A percentile compares a stretch with the other conserved stretches of the same genome.
phyloP scores from a whole-genome alignment of 768 basidiomycete genomes.

The Rhizopogon vinicolor region DNA sequence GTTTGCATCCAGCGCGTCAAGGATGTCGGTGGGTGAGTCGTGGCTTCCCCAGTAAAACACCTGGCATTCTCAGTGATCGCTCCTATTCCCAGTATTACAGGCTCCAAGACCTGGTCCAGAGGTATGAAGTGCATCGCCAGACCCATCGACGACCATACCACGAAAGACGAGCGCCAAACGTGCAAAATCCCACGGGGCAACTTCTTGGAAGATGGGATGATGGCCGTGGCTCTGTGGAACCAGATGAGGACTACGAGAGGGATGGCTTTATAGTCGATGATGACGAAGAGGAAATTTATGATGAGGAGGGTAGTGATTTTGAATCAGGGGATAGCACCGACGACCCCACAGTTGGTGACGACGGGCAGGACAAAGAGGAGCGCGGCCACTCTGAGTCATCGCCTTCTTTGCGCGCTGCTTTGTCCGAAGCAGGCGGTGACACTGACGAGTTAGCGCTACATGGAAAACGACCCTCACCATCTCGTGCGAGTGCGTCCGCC shows the following conservation, averaged over 20 bases:
- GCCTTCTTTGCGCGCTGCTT: no score
- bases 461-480: background rate
- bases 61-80: background rate
- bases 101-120: background rate
- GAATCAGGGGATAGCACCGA: background rate
- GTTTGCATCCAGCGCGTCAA: background rate
- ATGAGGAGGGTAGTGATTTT: background rate
- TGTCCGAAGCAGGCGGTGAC: background rate
- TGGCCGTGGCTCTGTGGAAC: background rate
- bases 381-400: no score
- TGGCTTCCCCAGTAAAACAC: background rate
- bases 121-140: background rate
- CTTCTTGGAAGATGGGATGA: background rate
- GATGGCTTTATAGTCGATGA: background rate
- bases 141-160: background rate
- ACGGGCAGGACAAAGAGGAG: background rate
- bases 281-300: background rate
- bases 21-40: background rate
- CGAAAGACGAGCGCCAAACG: background rate
- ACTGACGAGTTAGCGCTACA: background rate
- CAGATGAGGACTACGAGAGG: background rate
- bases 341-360: background rate
- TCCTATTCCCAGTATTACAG: background rate
- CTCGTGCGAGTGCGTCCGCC: background rate
- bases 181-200: background rate